Percentiles rank a stretch among this genome's conserved stretches.
These are phyloP conservation scores for Thraustochytrium striatum DNA, from an alignment of 352 stramenopile genomes.

Conservation along the genomic window DNA sequence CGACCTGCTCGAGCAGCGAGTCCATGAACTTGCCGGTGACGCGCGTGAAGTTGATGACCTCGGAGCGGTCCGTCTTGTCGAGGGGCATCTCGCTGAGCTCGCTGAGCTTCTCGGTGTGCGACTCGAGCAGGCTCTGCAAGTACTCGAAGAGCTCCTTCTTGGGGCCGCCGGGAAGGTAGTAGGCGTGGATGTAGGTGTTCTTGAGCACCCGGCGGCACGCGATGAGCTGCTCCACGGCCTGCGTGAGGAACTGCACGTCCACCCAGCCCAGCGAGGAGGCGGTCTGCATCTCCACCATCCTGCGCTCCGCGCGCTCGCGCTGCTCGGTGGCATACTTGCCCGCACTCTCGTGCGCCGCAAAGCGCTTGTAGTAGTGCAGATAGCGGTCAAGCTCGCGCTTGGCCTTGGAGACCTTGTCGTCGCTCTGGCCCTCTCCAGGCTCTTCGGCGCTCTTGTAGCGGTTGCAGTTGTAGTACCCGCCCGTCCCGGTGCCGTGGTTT, in stretches of 20 bases:
- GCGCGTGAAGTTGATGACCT: constrained; percentile 89
- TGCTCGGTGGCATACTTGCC: constrained; percentile 94
- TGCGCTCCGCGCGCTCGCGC: constrained; percentile 84
- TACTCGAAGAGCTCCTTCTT: constrained; percentile 91
- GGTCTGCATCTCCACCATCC: constrained; percentile 92
- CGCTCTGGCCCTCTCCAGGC: constrained; percentile 54
- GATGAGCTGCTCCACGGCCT: constrained; percentile 77
- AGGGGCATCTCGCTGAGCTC: constrained; percentile 72
- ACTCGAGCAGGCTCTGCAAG: constrained; percentile 87
- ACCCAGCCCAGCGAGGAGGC: constrained; percentile 78
- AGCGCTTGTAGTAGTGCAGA: constrained; percentile 98
- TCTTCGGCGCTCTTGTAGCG: constrained; percentile 75
- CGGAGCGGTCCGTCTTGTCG: constrained; percentile 81
- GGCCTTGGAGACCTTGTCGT: constrained; percentile 80
- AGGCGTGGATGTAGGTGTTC: constrained; percentile 92
- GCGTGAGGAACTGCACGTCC: constrained; percentile 97
- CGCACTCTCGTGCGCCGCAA: constrained; percentile 89
- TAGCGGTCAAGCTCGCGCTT: constrained; percentile 97
- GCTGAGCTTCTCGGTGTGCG: constrained; percentile 83
- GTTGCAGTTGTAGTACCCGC: constrained; percentile 99
- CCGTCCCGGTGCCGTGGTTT: constrained; percentile 58
- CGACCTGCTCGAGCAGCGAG: constrained; percentile 79
- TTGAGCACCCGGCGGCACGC: constrained; percentile 96
- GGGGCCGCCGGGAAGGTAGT: constrained; percentile 80
- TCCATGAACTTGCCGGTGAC: constrained; percentile 84